A percentile compares a stretch with the other conserved stretches of the same genome.
phyloP scores from a whole-genome alignment of 345 rosid species.

The Eucalyptus tenuipes region DNA sequence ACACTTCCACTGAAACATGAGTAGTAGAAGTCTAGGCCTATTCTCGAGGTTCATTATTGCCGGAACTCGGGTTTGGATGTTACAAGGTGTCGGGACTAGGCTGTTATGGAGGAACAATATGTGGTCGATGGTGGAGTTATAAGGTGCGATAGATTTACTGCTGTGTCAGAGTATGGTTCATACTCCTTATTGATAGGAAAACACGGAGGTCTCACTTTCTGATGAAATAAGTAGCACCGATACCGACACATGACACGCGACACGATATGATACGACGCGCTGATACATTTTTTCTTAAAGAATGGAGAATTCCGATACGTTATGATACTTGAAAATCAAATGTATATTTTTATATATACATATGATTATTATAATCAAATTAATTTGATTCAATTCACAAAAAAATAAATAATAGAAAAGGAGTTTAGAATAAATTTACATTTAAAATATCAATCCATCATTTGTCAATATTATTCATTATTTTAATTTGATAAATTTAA shows the following conservation, averaged over 20 bases:
- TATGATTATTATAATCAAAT: too few relatives aligned
- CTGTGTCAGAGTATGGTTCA: accelerated
- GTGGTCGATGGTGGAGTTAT: neutral
- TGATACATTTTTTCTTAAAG: accelerated
- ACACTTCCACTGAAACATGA: neutral
- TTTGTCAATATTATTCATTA: too few relatives aligned
- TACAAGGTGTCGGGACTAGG: neutral
- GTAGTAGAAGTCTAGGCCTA: neutral
- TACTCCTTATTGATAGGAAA: too few relatives aligned
- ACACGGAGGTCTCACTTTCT: accelerated
- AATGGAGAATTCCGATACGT: accelerated
- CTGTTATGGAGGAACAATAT: neutral
- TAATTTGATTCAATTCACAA: too few relatives aligned
- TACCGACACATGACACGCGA: accelerated
- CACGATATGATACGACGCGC: accelerated
- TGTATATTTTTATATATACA: too few relatives aligned
- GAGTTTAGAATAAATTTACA: too few relatives aligned
- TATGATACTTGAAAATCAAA: too few relatives aligned
- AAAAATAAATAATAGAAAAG: too few relatives aligned
- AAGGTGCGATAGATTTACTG: neutral
- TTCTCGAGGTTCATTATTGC: neutral
- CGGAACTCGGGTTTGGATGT: neutral
- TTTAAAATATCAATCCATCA: too few relatives aligned
- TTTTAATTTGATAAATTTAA: too few relatives aligned
- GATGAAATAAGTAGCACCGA: accelerated